Evolutionary conservation across 192 early-diverging fungal species (phyloP).

Genomic region (Phlyctochytrium arcticum): DNA sequence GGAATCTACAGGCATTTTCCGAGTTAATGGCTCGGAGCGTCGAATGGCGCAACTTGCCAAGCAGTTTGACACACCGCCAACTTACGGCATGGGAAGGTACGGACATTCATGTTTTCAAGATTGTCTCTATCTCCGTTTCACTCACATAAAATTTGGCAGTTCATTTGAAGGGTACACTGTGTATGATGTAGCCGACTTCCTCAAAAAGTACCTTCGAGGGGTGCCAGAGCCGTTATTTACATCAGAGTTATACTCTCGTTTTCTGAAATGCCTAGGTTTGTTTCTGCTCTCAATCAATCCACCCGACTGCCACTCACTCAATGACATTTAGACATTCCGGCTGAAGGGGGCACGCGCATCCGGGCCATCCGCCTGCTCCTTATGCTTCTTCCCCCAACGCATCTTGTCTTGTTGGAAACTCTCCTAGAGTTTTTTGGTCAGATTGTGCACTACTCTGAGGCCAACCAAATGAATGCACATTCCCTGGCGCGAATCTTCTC

Average conservation of each 20-base stretch:
- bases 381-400: conserved; percentile 43
- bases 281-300: background rate
- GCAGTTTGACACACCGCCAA: conserved; percentile 38
- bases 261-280: conserved; percentile 40
- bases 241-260: conserved; percentile 37
- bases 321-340: conserved; percentile 35
- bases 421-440: conserved; percentile 37
- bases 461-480: conserved; percentile 46
- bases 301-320: background rate
- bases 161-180: conserved; percentile 44
- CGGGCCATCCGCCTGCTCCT: conserved; percentile 41
- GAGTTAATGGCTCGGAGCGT: conserved; percentile 45
- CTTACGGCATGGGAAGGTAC: conserved; percentile 33
- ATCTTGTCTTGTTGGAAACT: conserved; percentile 39
- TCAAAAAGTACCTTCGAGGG: conserved; percentile 44
- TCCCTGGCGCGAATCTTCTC: conserved; percentile 44
- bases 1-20: conserved; percentile 38
- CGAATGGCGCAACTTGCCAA: conserved; percentile 36
- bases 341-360: conserved; percentile 31
- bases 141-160: conserved; percentile 1
- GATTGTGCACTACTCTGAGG: conserved; percentile 15
- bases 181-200: conserved; percentile 47
- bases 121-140: background rate
- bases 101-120: background rate
- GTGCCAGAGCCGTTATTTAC: conserved; percentile 50